These are phyloP conservation scores for Diutina ranongensis DNA, from an alignment of 1,139 yeast genomes.

Conservation along the genomic window DNA sequence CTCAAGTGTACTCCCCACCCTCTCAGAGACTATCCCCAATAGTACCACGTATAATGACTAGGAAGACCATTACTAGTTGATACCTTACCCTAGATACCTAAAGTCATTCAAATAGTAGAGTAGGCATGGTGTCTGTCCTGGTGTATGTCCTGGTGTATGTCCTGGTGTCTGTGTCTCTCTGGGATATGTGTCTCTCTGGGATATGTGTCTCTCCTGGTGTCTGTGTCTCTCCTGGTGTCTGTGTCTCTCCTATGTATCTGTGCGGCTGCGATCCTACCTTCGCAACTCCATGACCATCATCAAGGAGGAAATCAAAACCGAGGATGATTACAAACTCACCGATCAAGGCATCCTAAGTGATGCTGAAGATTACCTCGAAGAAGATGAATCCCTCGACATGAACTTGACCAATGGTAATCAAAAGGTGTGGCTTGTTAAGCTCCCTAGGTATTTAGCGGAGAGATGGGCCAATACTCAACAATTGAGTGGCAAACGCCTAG, in stretches of 20 bases:
- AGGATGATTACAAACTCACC: neutral
- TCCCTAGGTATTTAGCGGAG: conserved; percentile 80
- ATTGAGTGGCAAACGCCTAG: conserved; percentile 65
- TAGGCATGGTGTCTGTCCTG: too few relatives aligned
- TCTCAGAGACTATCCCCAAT: too few relatives aligned
- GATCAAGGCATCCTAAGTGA: conserved; percentile 22
- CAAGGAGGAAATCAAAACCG: neutral
- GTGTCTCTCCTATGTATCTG: too few relatives aligned
- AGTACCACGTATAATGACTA: too few relatives aligned
- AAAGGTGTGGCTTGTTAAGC: conserved; percentile 84
- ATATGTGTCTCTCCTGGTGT: too few relatives aligned
- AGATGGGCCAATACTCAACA: conserved; percentile 60
- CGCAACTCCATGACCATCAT: neutral
- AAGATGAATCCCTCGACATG: conserved; percentile 53
- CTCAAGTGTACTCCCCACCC: too few relatives aligned
- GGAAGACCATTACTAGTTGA: too few relatives aligned
- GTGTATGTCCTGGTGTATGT: too few relatives aligned
- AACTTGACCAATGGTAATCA: conserved; percentile 41
- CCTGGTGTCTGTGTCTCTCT: too few relatives aligned
- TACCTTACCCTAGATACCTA: too few relatives aligned
- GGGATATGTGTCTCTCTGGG: neutral
- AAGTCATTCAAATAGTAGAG: too few relatives aligned
- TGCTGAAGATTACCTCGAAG: conserved; percentile 38
- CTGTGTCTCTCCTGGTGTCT: too few relatives aligned
- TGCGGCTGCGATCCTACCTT: neutral